A percentile compares a stretch with the other conserved stretches of the same genome.
These are phyloP conservation scores for Thelonectria blattea DNA, from an alignment of 2,329 filamentous ascomycete species.

Conservation along the genomic window DNA sequence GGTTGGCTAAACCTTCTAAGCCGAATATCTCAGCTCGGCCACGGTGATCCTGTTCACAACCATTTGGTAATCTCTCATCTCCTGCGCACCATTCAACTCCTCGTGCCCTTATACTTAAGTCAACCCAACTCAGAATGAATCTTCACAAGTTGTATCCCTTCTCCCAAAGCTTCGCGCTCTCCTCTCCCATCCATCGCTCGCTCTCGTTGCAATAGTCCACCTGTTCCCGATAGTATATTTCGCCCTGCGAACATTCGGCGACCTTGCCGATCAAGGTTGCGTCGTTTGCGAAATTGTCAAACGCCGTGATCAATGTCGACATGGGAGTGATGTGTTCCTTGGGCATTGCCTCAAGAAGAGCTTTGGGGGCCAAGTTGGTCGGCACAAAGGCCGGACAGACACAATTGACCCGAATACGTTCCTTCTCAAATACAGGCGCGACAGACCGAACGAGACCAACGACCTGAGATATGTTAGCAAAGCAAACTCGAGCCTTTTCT, in stretches of 20 bases:
- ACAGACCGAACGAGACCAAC: conserved; percentile 8
- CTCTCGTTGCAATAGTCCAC: conserved; percentile 11
- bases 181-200: conserved; percentile 10
- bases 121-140: not conserved
- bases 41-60: no score
- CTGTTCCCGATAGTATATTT: conserved; percentile 6
- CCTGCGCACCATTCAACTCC: no score
- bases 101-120: no score
- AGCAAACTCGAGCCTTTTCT: no score
- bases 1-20: no score
- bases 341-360: conserved; percentile 6
- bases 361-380: not conserved
- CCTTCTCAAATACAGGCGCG: conserved; percentile 8
- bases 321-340: conserved; percentile 14
- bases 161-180: conserved; percentile 13
- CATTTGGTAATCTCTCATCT: no score
- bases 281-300: conserved; percentile 4
- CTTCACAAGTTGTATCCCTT: not conserved
- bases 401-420: conserved; percentile 12
- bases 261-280: not conserved
- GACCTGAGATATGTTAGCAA: not conserved
- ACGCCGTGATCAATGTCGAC: conserved; percentile 6
- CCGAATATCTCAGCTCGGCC: no score
- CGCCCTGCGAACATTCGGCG: not conserved
- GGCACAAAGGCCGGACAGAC: conserved; percentile 13